Evolutionary conservation across 352 stramenopile genomes (phyloP), one percentile per base, ranked within the genome.

Genomic region (Phytophthora constricta): DNA sequence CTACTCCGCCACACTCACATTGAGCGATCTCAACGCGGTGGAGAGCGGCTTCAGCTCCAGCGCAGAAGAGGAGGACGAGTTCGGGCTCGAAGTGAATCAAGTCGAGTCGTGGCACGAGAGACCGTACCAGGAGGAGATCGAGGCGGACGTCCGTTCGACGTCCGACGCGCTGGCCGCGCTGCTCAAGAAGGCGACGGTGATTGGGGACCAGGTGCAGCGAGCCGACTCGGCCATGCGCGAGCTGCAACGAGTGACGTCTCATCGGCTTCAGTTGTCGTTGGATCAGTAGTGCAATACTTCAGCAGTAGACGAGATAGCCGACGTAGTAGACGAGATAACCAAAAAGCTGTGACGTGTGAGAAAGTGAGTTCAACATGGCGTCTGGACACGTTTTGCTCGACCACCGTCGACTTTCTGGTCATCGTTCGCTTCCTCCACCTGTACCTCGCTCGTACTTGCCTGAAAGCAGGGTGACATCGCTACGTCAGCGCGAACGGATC

Each of bases 51-150:
- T 73, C 42, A 63, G 34, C 41, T 71, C 63, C 9, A 69, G 62
- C 34, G 65, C 65, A 19, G 65, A 68, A 56, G 69, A 69, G 20
- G 65, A 77, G 22, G 65, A 72, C 17, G 39, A 68, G 20, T 68
- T 56, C 14, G 52, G 34, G n/a, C 19, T 68, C 0, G 46, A 53
- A 4, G 23, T 72, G 0, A 58, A 64, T 37, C 27, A 53, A 17
- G 59, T 65, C 1, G 52, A 64, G 51, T 58, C 62, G 8, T 72
- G 51, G 50, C 58, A 51, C 26, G 65, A 72, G 27, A 25, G 47
- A 1, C 51, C 65, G 9, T 60, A 60, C 54, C 23, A 55, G 17
- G 65, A 72, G 46, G 58, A 68, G 45, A 25, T 68, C 4, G 51
- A 58, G 8, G 39, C 63, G 43, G 43, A 17, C 14, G 58, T 41